A percentile compares a stretch with the other conserved stretches of the same genome.
Evolutionary conservation across 1,284 basidiomycete species (phyloP).

Genomic region (Psilocybe mexicana): DNA sequence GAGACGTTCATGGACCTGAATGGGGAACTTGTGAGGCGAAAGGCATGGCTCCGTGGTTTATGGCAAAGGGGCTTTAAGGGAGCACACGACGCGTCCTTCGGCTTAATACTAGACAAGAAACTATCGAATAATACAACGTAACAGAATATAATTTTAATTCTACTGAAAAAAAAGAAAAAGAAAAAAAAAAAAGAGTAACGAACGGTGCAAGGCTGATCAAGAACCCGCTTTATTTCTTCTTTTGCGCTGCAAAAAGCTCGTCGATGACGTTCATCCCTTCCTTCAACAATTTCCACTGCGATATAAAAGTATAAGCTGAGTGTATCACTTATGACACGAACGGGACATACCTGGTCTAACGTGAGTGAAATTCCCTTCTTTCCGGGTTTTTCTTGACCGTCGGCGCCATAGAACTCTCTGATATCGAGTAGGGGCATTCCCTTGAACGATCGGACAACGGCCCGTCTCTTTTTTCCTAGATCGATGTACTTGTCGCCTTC

Average conservation of each 20-base stretch:
- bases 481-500: conserved; percentile 68
- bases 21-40: conserved; percentile 58
- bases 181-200: conserved; percentile 15
- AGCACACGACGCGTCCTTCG: conserved; percentile 69
- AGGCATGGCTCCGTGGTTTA: conserved; percentile 70
- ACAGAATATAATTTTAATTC: conserved; percentile 9
- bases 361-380: conserved; percentile 81
- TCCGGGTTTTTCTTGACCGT: conserved; percentile 70
- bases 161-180: conserved; percentile 9
- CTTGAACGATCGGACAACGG: conserved; percentile 73
- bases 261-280: conserved; percentile 48
- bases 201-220: background rate
- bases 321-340: background rate
- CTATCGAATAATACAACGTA: background rate
- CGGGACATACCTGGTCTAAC: conserved; percentile 60
- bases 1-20: conserved; percentile 71
- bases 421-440: conserved; percentile 68
- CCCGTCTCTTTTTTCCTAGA: conserved; percentile 71
- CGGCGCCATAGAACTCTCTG: conserved; percentile 68
- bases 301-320: background rate
- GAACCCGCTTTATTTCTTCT: conserved; percentile 29
- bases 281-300: conserved; percentile 64
- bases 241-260: conserved; percentile 45
- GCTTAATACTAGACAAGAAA: conserved; percentile 35
- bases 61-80: conserved; percentile 57